These are phyloP conservation scores for Penicillium griseofulvum DNA, from an alignment of 2,329 filamentous ascomycete genomes.

Conservation along the genomic window DNA sequence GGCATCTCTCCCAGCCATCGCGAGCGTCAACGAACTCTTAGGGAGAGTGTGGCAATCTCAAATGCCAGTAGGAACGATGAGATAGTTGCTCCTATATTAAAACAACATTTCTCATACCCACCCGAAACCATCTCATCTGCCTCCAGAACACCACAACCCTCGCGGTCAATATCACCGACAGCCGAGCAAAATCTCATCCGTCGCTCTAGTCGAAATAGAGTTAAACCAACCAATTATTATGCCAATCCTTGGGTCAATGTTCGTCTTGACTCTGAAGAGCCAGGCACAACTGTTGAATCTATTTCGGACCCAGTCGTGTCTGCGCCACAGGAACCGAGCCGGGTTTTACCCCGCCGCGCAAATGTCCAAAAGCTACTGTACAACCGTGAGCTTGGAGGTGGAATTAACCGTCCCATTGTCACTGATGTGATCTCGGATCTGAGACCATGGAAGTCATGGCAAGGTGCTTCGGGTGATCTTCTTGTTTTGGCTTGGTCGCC, in stretches of 20 bases:
- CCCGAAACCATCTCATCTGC: background rate
- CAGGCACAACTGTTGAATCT: background rate
- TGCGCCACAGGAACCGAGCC: background rate
- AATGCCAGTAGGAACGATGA: constrained; percentile 8
- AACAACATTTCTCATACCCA: background rate
- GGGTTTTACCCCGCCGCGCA: background rate
- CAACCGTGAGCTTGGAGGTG: constrained; percentile 29
- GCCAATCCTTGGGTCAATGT: constrained; percentile 10
- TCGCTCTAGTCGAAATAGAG: constrained; percentile 30
- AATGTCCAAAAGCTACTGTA: constrained; percentile 22
- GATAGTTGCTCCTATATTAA: background rate
- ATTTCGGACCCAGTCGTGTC: background rate
- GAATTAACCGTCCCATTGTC: constrained; percentile 13
- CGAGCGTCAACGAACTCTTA: constrained; percentile 1
- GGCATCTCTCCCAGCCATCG: background rate
- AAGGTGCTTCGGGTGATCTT: constrained; percentile 59
- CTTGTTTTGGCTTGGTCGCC: constrained; percentile 57
- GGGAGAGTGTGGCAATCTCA: constrained; percentile 4
- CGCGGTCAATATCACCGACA: background rate
- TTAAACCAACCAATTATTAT: constrained; percentile 34
- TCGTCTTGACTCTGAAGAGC: constrained; percentile 13
- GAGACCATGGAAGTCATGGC: constrained; percentile 49
- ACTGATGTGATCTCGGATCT: constrained; percentile 39
- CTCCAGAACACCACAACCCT: background rate
- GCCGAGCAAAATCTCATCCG: constrained; percentile 10